A percentile compares a stretch with the other conserved stretches of the same genome.
These are phyloP conservation scores for Simplicillium sp. DNA, from an alignment of 2,329 filamentous ascomycete species.

Conservation along the genomic window DNA sequence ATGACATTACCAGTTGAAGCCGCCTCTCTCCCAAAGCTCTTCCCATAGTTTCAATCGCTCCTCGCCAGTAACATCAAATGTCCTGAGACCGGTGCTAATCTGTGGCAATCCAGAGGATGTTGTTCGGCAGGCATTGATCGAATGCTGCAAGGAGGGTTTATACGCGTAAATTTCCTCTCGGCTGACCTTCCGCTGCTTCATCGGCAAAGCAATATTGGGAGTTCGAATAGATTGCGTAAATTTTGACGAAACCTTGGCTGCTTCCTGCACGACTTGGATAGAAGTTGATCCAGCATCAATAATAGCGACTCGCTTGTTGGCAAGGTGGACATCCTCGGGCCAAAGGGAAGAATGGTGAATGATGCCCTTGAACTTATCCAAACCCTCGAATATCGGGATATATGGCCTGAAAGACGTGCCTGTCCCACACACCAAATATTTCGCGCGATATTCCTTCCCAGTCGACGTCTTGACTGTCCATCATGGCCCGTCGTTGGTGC, in stretches of 20 bases:
- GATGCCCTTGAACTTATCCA: conserved; percentile 44
- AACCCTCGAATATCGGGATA: conserved; percentile 43
- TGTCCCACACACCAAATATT: conserved; percentile 37
- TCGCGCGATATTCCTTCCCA: conserved; percentile 32
- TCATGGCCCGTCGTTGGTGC: conserved; percentile 20
- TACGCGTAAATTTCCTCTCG: background rate
- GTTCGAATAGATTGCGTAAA: conserved; percentile 51
- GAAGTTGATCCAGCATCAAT: conserved; percentile 51
- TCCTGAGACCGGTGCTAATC: background rate
- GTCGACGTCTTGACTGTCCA: conserved; percentile 37
- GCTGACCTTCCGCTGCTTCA: conserved; percentile 32
- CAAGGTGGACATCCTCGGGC: conserved; percentile 41
- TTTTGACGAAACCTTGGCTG: conserved; percentile 34
- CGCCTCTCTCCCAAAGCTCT: conserved; percentile 30
- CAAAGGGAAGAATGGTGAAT: conserved; percentile 47
- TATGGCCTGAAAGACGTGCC: conserved; percentile 45
- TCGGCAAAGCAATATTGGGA: conserved; percentile 50
- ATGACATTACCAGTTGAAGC: conserved; percentile 22
- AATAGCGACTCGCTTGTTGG: conserved; percentile 46
- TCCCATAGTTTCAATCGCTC: conserved; percentile 32
- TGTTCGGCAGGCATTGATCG: background rate
- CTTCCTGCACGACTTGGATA: conserved; percentile 49
- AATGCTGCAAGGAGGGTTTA: background rate
- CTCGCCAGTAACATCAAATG: conserved; percentile 16
- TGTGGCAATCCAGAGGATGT: background rate